A percentile compares a stretch with the other conserved stretches of the same genome.
Evolutionary conservation across 2,329 filamentous ascomycete species (phyloP).

Genomic region (Xenosphaeropsis pyriputrescens): DNA sequence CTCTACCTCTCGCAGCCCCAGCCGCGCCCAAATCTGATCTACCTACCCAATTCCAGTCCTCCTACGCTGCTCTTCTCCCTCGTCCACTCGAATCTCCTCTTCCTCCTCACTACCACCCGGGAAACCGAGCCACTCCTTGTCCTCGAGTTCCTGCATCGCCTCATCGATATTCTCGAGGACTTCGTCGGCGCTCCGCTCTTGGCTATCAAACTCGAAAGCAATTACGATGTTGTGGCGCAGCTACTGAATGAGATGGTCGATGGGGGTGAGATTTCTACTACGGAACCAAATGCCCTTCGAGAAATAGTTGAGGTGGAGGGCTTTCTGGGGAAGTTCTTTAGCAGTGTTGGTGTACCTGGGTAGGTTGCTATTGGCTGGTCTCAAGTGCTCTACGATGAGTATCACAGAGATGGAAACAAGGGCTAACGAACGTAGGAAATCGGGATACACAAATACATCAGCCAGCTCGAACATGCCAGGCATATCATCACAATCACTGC

Average conservation of each 20-base stretch:
- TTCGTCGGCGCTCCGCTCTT: constrained; percentile 82
- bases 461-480: constrained; percentile 15
- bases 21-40: constrained; percentile 75
- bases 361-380: constrained; percentile 20
- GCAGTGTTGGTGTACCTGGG: constrained; percentile 74
- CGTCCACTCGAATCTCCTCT: constrained; percentile 73
- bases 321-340: constrained; percentile 76
- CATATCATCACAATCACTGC: constrained; percentile 16
- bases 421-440: constrained; percentile 9
- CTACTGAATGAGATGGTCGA: constrained; percentile 94
- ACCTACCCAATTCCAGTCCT: constrained; percentile 68
- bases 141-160: constrained; percentile 86
- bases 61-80: constrained; percentile 82
- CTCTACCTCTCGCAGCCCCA: constrained; percentile 73
- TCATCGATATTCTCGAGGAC: constrained; percentile 86
- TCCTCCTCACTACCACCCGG: constrained; percentile 69
- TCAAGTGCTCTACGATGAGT: too few relatives aligned
- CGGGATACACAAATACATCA: constrained; percentile 12
- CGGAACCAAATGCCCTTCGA: constrained; percentile 81
- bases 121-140: constrained; percentile 83
- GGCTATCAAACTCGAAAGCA: constrained; percentile 72
- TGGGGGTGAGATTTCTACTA: constrained; percentile 75
- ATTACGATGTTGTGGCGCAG: constrained; percentile 89
- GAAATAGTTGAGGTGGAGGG: constrained; percentile 88
- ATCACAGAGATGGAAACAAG: too few relatives aligned